Percentiles rank a stretch among this genome's conserved stretches.
phyloP scores from a whole-genome alignment of 148 eudicot genomes.

The Spergularia bocconei region DNA sequence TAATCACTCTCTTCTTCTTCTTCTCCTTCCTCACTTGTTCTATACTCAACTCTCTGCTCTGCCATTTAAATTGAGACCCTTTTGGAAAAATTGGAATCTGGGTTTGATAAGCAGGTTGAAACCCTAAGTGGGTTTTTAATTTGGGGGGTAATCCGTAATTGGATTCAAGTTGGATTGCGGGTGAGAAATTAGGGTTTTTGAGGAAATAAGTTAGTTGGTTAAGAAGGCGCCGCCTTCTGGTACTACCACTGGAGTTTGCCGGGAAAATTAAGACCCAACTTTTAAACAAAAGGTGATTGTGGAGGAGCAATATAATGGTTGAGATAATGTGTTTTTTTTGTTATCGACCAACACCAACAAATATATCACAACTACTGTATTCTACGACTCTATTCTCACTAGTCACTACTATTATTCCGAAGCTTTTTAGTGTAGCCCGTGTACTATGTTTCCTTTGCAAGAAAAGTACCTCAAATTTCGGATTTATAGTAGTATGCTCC shows the following conservation, averaged over 20 bases:
- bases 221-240: constrained; percentile 16
- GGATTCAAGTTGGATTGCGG: neutral
- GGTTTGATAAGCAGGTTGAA: neutral
- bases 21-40: neutral
- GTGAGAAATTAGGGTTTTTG: constrained; percentile 30
- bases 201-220: neutral
- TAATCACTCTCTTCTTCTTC: constrained; percentile 32
- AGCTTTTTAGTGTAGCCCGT: too few relatives aligned
- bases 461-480: too few relatives aligned
- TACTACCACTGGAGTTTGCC: constrained; percentile 23
- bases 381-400: too few relatives aligned
- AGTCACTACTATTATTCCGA: too few relatives aligned
- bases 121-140: neutral
- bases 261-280: constrained; percentile 2
- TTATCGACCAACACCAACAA: too few relatives aligned
- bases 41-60: constrained; percentile 26
- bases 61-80: constrained; percentile 12
- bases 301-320: too few relatives aligned
- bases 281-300: too few relatives aligned
- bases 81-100: neutral
- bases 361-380: too few relatives aligned
- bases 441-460: too few relatives aligned
- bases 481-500: too few relatives aligned
- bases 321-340: too few relatives aligned
- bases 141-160: neutral